These are phyloP conservation scores for Xanthoparmelia taractica DNA, from an alignment of 495 filamentous ascomycete species.

Conservation along the genomic window DNA sequence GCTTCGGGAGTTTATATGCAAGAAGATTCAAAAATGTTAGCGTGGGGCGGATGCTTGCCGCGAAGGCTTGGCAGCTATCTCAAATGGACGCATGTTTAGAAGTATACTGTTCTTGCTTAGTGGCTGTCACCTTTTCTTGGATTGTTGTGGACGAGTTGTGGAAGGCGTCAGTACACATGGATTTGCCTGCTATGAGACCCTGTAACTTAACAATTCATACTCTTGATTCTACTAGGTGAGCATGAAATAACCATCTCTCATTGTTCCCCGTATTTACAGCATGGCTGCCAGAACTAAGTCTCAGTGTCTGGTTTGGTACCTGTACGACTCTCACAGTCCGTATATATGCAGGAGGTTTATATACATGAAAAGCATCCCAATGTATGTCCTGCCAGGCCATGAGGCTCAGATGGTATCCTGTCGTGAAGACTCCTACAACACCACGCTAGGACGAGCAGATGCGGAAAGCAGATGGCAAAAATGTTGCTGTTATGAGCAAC, in stretches of 20 bases:
- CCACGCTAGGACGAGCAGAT: slow-evolving; percentile 6
- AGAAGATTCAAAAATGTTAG: too few relatives aligned
- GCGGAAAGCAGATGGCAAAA: not conserved
- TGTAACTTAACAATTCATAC: too few relatives aligned
- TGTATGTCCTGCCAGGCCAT: not conserved
- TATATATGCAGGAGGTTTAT: not conserved
- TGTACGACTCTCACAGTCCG: not conserved
- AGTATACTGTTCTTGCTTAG: too few relatives aligned
- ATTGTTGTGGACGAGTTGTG: too few relatives aligned
- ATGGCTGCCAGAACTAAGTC: too few relatives aligned
- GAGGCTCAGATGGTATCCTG: not conserved
- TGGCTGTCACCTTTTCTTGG: too few relatives aligned
- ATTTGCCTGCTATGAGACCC: too few relatives aligned
- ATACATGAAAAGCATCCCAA: not conserved
- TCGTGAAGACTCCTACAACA: not conserved
- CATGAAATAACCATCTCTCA: not conserved
- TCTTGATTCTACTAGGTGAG: too few relatives aligned
- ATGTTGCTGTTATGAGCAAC: not conserved
- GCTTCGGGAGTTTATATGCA: too few relatives aligned
- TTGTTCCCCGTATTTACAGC: not conserved
- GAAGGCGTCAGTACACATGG: too few relatives aligned
- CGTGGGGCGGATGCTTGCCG: not conserved
- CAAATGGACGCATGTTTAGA: too few relatives aligned
- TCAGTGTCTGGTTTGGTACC: not conserved
- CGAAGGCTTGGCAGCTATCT: not conserved